Conservation (phyloP, 2,329 filamentous ascomycete species). For the Claviceps pazoutovae region DNA sequence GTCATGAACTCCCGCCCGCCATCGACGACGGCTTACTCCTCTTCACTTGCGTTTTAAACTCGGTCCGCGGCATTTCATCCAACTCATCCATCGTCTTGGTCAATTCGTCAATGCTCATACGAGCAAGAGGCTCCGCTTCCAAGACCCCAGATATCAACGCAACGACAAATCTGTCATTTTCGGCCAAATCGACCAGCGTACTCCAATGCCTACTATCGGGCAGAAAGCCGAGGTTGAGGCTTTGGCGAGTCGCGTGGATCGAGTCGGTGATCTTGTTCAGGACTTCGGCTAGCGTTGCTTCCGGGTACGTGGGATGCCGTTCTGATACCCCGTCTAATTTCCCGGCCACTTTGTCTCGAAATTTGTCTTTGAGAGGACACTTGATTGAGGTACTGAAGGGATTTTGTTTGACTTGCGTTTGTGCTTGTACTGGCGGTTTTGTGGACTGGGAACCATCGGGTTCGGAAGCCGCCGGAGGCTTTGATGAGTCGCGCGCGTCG, state of each 20-base stretch:
- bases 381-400: conserved; percentile 3
- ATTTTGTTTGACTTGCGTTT: not conserved
- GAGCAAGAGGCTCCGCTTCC: conserved; percentile 15
- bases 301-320: not conserved
- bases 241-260: conserved; percentile 14
- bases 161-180: conserved; percentile 17
- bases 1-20: not conserved
- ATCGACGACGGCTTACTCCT: not conserved
- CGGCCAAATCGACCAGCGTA: conserved; percentile 14
- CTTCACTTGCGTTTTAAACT: conserved; percentile 10
- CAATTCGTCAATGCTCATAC: conserved; percentile 13
- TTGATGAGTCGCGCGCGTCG: not conserved
- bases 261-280: conserved; percentile 11
- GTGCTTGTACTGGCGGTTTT: not conserved
- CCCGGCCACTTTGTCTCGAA: conserved; percentile 9
- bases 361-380: conserved; percentile 12
- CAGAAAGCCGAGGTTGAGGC: conserved; percentile 15
- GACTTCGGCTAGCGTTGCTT: conserved; percentile 1
- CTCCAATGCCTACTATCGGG: conserved; percentile 23
- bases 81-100: conserved; percentile 13
- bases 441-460: not conserved
- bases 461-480: not conserved
- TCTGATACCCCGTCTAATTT: conserved; percentile 1
- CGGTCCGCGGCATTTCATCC: conserved; percentile 12
- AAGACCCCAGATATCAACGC: conserved; percentile 16